Evolutionary conservation across 208 protist genomes (phyloP), one percentile per base, ranked within the genome.

Genomic region (Leishmania amazonensis): DNA sequence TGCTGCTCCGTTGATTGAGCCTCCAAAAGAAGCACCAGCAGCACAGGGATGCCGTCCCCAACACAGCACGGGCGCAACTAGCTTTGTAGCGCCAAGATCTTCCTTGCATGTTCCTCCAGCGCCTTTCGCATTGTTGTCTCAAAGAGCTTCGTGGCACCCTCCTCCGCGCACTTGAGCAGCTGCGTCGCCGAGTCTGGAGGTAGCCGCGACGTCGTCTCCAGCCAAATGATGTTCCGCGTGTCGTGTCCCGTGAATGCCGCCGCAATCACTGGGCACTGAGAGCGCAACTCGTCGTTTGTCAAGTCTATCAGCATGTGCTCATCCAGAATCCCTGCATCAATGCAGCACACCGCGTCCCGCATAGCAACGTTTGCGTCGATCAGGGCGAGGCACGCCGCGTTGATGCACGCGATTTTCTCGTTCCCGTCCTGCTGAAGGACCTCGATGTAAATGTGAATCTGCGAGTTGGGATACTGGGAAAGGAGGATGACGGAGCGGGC

Each of bases 351-450:
- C 1, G 89, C 84, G 76, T 96, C 93, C 21, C 92, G 90, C 93
- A 98, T 97, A 1, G 93, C 91, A 3, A 98, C 86, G 65, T 90
- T 91, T 35, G 95, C 95, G 79, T 97, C 89, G 28, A 93, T 79
- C 11, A 98, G 87, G n/a, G 95, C 95, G 31, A 98, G 87, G 76
- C 92, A 96, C 28, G 95, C 95, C 13, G 95, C 95, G 75, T 96
- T 98, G 83, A 98, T 94, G 79, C 90, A 93, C 49, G 93, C 88
- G 6, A 93, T 87, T 81, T 95, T 96, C 57, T 96, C 93, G 70
- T 86, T 95, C 4, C 93, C 95, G 81, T 98, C 94, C 45, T 92
- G 86, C 73, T 88, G 88, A 24, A 98, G 86, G 6, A 98, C 87
- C 67, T 97, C 93, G 5, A 98, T 80, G 73, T 85, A 90, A 51